Conservation (phyloP, 1,284 basidiomycete species). For the Irpex sp. region DNA sequence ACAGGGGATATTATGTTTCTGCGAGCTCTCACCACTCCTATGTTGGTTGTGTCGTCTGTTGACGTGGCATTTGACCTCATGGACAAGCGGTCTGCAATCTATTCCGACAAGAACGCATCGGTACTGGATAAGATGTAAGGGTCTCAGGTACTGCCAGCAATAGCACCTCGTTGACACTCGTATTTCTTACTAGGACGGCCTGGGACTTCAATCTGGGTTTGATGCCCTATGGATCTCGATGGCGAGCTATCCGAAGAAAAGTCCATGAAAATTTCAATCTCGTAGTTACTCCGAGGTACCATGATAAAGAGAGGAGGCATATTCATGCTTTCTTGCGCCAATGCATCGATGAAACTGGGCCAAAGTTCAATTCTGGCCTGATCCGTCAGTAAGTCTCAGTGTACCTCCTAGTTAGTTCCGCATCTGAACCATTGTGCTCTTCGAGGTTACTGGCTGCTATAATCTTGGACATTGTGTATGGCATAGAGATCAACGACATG, state of each 20-base stretch:
- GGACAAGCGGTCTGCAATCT: neutral
- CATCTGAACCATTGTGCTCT: neutral
- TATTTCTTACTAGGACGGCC: constrained; percentile 11
- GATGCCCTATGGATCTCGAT: constrained; percentile 28
- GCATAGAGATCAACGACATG: neutral
- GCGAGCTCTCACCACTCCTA: neutral
- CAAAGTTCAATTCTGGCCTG: neutral
- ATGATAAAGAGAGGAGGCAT: neutral
- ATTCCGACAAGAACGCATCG: neutral
- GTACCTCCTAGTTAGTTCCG: constrained; percentile 1
- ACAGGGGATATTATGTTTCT: neutral
- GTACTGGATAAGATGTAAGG: constrained; percentile 30
- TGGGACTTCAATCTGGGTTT: constrained; percentile 28
- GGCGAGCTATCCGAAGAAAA: constrained; percentile 21
- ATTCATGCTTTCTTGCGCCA: neutral
- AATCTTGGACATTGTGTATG: neutral
- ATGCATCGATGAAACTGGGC: neutral
- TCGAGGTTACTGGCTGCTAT: neutral
- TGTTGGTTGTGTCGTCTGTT: neutral
- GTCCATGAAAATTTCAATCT: constrained; percentile 16
- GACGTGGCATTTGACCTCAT: neutral
- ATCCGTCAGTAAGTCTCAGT: neutral
- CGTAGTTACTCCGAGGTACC: constrained; percentile 9
- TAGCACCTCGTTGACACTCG: constrained; percentile 33
- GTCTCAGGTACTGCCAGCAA: constrained; percentile 44